Evolutionary conservation across 1,284 basidiomycete species (phyloP).

Genomic region (Cutaneotrichosporon spelunceum): DNA sequence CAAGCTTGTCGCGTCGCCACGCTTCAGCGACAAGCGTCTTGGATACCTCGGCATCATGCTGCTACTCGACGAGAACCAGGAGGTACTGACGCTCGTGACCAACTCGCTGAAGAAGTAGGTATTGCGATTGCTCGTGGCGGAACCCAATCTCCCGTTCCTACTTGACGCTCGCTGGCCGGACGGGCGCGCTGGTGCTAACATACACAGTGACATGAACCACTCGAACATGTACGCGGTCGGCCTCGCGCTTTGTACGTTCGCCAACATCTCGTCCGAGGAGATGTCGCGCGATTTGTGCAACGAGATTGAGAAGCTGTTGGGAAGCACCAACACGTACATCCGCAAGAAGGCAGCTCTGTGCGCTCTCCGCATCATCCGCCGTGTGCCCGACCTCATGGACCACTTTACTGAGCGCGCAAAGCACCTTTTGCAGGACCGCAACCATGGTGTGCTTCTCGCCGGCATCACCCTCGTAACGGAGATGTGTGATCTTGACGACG

Average conservation of each 20-base stretch:
- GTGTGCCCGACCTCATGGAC: constrained; percentile 93
- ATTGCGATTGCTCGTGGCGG: background rate
- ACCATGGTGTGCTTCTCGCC: constrained; percentile 92
- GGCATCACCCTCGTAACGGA: constrained; percentile 93
- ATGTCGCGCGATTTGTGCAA: constrained; percentile 96
- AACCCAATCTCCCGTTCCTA: background rate
- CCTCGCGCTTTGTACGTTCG: constrained; percentile 95
- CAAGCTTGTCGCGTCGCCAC: constrained; percentile 95
- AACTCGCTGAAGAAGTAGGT: constrained; percentile 97
- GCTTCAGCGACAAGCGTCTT: constrained; percentile 94
- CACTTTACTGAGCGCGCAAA: constrained; percentile 88
- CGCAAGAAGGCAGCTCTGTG: constrained; percentile 98
- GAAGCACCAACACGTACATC: constrained; percentile 97
- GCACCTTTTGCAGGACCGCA: constrained; percentile 87
- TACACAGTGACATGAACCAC: constrained; percentile 96
- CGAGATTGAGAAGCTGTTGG: constrained; percentile 95
- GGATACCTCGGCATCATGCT: constrained; percentile 99
- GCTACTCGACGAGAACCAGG: constrained; percentile 94
- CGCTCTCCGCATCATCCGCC: constrained; percentile 92
- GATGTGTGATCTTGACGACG: constrained; percentile 79
- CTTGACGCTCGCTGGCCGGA: background rate
- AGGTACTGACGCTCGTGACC: constrained; percentile 94
- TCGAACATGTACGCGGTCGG: constrained; percentile 99
- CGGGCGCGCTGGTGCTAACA: constrained; percentile 9
- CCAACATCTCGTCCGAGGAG: constrained; percentile 97